These are phyloP conservation scores for Talaromyces albobiverticillius DNA, from an alignment of 2,329 filamentous ascomycete species.

Conservation along the genomic window DNA sequence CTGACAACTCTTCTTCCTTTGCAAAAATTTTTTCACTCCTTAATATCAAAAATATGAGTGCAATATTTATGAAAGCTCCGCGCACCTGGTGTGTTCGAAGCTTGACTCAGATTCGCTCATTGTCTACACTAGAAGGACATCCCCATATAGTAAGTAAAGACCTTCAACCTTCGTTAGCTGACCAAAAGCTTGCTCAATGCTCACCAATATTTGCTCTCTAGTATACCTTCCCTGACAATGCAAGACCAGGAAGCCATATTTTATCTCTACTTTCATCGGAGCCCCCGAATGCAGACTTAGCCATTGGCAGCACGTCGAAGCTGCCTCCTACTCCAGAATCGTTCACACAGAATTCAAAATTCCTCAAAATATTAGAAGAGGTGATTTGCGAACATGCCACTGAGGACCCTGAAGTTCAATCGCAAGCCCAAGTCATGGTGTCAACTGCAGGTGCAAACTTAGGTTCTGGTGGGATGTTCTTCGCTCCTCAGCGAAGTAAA, in stretches of 20 bases:
- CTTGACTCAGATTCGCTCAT: slow-evolving; percentile 26
- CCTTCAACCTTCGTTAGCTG: neutral
- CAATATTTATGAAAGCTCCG: slow-evolving; percentile 13
- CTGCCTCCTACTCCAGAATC: slow-evolving; percentile 57
- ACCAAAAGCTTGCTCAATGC: slow-evolving; percentile 6
- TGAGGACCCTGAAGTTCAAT: slow-evolving; percentile 55
- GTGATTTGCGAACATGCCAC: slow-evolving; percentile 54
- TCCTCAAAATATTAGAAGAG: slow-evolving; percentile 56
- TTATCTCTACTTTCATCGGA: slow-evolving; percentile 57
- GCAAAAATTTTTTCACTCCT: neutral
- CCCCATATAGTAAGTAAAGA: slow-evolving; percentile 37
- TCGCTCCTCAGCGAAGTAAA: slow-evolving; percentile 33
- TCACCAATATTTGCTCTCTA: slow-evolving; percentile 22
- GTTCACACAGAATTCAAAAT: slow-evolving; percentile 55
- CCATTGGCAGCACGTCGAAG: slow-evolving; percentile 54
- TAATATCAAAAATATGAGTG: slow-evolving; percentile 24
- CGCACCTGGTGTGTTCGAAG: slow-evolving; percentile 19
- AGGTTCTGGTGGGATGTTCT: slow-evolving; percentile 49
- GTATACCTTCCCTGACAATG: slow-evolving; percentile 50
- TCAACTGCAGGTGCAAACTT: slow-evolving; percentile 57
- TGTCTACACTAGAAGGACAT: slow-evolving; percentile 38
- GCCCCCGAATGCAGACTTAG: slow-evolving; percentile 52
- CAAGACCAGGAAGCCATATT: slow-evolving; percentile 40
- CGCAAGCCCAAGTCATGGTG: slow-evolving; percentile 59
- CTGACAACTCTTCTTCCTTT: neutral